These are phyloP conservation scores for Ciborinia camelliae DNA, from an alignment of 2,329 filamentous ascomycete genomes.

Conservation along the genomic window DNA sequence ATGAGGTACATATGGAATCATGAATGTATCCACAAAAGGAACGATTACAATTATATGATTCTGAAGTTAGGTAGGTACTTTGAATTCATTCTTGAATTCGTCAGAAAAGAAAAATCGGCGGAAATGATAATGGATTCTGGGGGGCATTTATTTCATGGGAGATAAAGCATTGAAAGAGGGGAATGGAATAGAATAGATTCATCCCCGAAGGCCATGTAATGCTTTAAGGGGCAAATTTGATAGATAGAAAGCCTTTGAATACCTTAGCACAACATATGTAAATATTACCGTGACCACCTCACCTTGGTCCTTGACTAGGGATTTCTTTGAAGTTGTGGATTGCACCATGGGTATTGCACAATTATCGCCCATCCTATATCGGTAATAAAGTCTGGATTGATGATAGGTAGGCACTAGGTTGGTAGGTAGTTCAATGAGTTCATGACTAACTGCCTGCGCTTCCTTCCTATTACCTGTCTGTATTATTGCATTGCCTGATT, in stretches of 20 bases:
- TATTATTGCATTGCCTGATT: not conserved
- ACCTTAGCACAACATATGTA: too few species aligned
- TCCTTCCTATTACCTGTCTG: not conserved
- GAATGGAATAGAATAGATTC: too few species aligned
- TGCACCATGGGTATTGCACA: constrained; percentile 1
- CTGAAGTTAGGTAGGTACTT: too few species aligned
- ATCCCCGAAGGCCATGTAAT: too few species aligned
- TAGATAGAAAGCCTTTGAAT: not conserved
- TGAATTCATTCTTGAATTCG: too few species aligned
- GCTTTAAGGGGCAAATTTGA: not conserved
- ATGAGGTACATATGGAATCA: not conserved
- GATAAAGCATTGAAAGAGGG: not conserved
- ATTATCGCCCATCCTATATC: constrained; percentile 6
- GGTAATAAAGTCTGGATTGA: too few species aligned
- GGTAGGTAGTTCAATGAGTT: too few species aligned
- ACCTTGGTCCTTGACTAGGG: constrained; percentile 5
- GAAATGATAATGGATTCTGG: too few species aligned
- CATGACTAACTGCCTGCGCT: constrained; percentile 3
- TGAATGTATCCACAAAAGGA: constrained; percentile 16
- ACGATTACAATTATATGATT: constrained; percentile 12
- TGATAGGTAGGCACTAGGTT: too few species aligned
- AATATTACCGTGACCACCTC: too few species aligned
- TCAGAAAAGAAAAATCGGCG: too few species aligned
- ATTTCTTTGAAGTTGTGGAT: not conserved
- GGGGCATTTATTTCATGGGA: not conserved